Percentiles rank a stretch among this genome's conserved stretches.
Evolutionary conservation across 495 filamentous ascomycete species (phyloP).

Genomic region (Aspergillus cristatus): DNA sequence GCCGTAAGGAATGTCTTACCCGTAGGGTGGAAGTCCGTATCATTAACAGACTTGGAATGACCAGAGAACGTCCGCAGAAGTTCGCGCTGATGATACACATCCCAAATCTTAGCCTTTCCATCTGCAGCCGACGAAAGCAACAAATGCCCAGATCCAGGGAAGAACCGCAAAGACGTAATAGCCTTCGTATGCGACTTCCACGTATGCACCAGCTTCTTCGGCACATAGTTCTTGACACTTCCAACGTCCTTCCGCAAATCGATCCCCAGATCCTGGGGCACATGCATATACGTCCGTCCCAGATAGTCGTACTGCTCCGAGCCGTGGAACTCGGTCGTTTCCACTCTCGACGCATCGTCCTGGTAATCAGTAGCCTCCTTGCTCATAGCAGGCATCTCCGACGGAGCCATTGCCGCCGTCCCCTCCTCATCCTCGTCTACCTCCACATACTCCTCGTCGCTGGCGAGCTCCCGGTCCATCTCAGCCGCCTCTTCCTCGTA

Average conservation of each 20-base stretch:
- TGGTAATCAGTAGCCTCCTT: slow-evolving; percentile 54
- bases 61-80: slow-evolving; percentile 83
- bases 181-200: slow-evolving; percentile 82
- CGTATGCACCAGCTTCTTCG: slow-evolving; percentile 85
- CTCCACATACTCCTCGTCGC: slow-evolving; percentile 75
- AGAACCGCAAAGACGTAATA: slow-evolving; percentile 79
- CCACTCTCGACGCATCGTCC: slow-evolving; percentile 44
- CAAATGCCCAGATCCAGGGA: slow-evolving; percentile 78
- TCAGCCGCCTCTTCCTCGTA: slow-evolving; percentile 49
- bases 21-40: slow-evolving; percentile 73
- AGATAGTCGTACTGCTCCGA: slow-evolving; percentile 78
- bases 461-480: slow-evolving; percentile 54
- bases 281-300: slow-evolving; percentile 72
- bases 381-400: slow-evolving; percentile 42
- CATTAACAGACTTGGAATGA: slow-evolving; percentile 82
- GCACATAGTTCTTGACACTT: slow-evolving; percentile 76
- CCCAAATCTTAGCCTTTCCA: slow-evolving; percentile 86
- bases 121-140: slow-evolving; percentile 81
- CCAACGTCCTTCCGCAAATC: slow-evolving; percentile 75
- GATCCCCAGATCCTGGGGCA: slow-evolving; percentile 91
- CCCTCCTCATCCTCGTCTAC: slow-evolving; percentile 35
- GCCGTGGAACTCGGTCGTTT: slow-evolving; percentile 86
- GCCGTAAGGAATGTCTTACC: slow-evolving; percentile 89
- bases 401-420: slow-evolving; percentile 24
- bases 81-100: slow-evolving; percentile 82